Evolutionary conservation across 2,329 filamentous ascomycete species (phyloP).

Genomic region (Penicillium sclerotigenum): DNA sequence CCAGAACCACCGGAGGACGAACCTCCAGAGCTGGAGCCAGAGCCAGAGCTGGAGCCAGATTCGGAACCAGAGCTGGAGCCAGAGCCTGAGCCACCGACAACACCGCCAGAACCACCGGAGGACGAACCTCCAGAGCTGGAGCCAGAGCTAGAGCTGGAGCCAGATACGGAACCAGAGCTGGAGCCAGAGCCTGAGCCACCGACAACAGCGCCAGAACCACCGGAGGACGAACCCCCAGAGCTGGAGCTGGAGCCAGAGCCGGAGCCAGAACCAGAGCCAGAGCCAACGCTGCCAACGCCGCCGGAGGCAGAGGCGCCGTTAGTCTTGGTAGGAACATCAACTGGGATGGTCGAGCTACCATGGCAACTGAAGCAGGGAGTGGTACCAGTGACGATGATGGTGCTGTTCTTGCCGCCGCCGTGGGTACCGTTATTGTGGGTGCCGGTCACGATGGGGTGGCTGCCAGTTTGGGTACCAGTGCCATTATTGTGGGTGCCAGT

Average conservation of each 20-base stretch:
- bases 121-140: background rate
- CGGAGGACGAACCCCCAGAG: background rate
- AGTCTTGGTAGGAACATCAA: background rate
- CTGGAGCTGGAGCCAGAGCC: conserved; percentile 6
- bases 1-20: background rate
- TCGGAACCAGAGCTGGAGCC: background rate
- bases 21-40: background rate
- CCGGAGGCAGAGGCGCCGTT: background rate
- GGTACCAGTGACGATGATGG: conserved; percentile 13
- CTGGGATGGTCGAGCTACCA: conserved; percentile 6
- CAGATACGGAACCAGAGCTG: conserved; percentile 1
- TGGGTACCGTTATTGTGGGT: conserved; percentile 8
- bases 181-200: background rate
- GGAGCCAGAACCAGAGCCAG: background rate
- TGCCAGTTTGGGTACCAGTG: background rate
- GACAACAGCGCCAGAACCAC: too few relatives aligned
- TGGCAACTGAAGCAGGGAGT: conserved; percentile 7
- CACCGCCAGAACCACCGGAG: too few relatives aligned
- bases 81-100: background rate
- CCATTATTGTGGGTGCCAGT: too few relatives aligned
- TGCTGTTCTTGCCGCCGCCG: conserved; percentile 1
- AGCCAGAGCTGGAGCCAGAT: background rate
- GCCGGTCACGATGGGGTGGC: conserved; percentile 20
- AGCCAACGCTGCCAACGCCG: background rate
- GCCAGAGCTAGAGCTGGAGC: background rate